Evolutionary conservation across 768 basidiomycete species (phyloP).

Genomic region (Cyclocybe aegerita): DNA sequence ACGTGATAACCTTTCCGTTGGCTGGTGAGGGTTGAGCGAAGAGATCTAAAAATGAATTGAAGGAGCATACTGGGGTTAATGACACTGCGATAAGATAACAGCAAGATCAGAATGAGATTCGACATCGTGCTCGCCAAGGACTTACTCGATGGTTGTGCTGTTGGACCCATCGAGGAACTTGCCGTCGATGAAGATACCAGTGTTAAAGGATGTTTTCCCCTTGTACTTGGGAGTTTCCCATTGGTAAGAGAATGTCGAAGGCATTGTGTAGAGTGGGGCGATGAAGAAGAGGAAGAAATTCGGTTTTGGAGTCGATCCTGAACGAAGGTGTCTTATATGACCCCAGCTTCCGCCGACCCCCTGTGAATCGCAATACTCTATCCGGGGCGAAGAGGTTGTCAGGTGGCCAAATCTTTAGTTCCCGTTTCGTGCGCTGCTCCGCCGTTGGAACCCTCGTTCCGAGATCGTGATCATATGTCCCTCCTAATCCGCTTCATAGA

Average conservation of each 20-base stretch:
- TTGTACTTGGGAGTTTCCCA: slow-evolving; percentile 59
- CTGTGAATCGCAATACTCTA: too few relatives aligned
- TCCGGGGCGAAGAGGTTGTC: too few relatives aligned
- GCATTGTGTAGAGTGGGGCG: slow-evolving; percentile 23
- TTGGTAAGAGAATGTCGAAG: slow-evolving; percentile 39
- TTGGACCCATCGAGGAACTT: slow-evolving; percentile 60
- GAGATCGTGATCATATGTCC: too few relatives aligned
- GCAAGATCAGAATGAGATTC: slow-evolving; percentile 5
- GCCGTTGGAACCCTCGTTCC: too few relatives aligned
- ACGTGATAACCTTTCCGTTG: slow-evolving; percentile 60
- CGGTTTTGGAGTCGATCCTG: not conserved
- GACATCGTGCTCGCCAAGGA: slow-evolving; percentile 4
- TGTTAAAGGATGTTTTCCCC: slow-evolving; percentile 54
- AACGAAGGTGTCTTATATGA: slow-evolving; percentile 6
- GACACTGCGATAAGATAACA: slow-evolving; percentile 52
- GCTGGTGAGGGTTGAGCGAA: slow-evolving; percentile 40
- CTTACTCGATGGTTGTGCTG: slow-evolving; percentile 69
- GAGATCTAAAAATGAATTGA: not conserved
- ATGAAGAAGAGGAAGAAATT: not conserved
- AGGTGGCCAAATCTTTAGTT: too few relatives aligned
- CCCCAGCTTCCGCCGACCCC: not conserved
- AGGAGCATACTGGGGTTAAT: slow-evolving; percentile 49
- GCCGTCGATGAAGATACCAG: slow-evolving; percentile 74
- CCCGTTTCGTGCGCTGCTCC: too few relatives aligned
- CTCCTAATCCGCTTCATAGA: too few relatives aligned